These are phyloP conservation scores for Sugiyamaella floridensis DNA, from an alignment of 805 yeast species.

Conservation along the genomic window DNA sequence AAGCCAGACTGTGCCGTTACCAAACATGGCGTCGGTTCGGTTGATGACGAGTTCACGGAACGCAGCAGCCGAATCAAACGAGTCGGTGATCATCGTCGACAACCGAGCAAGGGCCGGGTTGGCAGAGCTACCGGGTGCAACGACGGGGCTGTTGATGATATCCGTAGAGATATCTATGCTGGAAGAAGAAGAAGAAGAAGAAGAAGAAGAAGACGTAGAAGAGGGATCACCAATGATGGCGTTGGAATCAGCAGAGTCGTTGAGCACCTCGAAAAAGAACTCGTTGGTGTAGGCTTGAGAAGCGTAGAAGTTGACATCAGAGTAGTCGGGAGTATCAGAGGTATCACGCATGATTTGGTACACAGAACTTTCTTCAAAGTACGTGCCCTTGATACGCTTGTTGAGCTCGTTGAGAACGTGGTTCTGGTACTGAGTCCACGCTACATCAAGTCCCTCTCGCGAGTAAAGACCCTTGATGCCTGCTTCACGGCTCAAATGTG, in stretches of 20 bases:
- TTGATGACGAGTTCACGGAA: slow-evolving; percentile 67
- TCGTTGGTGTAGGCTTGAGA: slow-evolving; percentile 90
- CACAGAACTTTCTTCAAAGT: slow-evolving; percentile 14
- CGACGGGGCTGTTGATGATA: slow-evolving; percentile 20
- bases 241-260: slow-evolving; percentile 22
- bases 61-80: slow-evolving; percentile 74
- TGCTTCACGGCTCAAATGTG: slow-evolving; percentile 9
- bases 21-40: slow-evolving; percentile 70
- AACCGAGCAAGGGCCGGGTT: slow-evolving; percentile 8
- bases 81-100: slow-evolving; percentile 22
- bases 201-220: slow-evolving; percentile 6
- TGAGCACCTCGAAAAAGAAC: slow-evolving; percentile 47
- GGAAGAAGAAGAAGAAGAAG: slow-evolving; percentile 18
- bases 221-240: slow-evolving; percentile 21
- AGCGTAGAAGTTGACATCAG: slow-evolving; percentile 42
- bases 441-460: slow-evolving; percentile 56
- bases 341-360: slow-evolving; percentile 17
- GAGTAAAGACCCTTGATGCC: slow-evolving; percentile 54
- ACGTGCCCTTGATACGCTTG: slow-evolving; percentile 14
- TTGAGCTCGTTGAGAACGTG: slow-evolving; percentile 32
- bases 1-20: slow-evolving; percentile 93
- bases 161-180: slow-evolving; percentile 21
- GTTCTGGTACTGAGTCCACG: slow-evolving; percentile 79
- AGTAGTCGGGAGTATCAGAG: slow-evolving; percentile 11
- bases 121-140: background rate